Conservation (phyloP, 345 rosid species). For the Combretum micranthum region DNA sequence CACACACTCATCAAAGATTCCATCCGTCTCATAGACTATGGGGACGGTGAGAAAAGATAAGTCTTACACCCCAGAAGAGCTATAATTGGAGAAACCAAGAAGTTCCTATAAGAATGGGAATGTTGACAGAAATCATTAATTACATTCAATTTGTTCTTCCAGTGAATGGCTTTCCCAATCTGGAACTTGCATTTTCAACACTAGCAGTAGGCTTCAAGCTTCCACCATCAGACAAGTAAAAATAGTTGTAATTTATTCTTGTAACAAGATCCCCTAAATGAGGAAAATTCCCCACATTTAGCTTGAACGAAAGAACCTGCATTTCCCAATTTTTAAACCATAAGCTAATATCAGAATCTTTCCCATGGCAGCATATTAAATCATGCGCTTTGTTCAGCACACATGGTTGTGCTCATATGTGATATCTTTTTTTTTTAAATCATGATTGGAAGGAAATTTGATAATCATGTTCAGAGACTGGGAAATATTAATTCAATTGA, state of each 20-base stretch:
- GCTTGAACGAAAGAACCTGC: constrained; percentile 85
- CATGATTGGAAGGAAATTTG: not conserved
- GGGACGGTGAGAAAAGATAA: too few relatives aligned
- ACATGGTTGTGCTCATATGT: not conserved
- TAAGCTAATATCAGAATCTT: not conserved
- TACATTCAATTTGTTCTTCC: constrained; percentile 14
- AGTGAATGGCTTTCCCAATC: constrained; percentile 24
- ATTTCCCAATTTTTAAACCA: not conserved
- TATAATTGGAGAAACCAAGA: too few relatives aligned
- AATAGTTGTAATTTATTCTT: constrained; percentile 86
- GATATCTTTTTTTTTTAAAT: not conserved
- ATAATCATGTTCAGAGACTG: not conserved
- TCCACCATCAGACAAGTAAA: constrained; percentile 88
- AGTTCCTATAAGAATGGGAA: too few relatives aligned
- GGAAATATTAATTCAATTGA: not conserved
- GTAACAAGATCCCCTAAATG: constrained; percentile 92
- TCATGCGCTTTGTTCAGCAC: too few relatives aligned
- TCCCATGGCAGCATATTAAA: too few relatives aligned
- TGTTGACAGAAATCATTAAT: not conserved
- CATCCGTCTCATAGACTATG: too few relatives aligned
- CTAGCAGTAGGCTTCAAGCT: constrained; percentile 54
- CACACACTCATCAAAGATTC: too few relatives aligned
- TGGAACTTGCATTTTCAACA: constrained; percentile 33
- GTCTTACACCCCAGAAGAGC: too few relatives aligned
- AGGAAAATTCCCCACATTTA: constrained; percentile 90